These are phyloP conservation scores for Mycena pura DNA, from an alignment of 768 basidiomycete species.

Conservation along the genomic window DNA sequence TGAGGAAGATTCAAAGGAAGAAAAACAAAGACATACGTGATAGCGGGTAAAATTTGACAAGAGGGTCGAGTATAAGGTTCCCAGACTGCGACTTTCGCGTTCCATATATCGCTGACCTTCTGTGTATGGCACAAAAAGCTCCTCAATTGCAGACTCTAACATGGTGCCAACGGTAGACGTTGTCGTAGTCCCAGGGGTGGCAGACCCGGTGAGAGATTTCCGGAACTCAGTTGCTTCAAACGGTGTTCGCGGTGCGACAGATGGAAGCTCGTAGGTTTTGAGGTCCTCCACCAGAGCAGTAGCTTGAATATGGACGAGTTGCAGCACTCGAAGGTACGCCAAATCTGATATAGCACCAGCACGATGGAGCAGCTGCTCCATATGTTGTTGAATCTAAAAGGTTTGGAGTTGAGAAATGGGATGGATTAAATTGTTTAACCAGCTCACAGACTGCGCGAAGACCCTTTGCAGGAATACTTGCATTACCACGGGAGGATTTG, in stretches of 20 bases:
- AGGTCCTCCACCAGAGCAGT: conserved; percentile 87
- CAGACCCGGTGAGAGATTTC: conserved; percentile 55
- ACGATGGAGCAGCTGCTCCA: conserved; percentile 86
- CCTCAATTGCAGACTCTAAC: conserved; percentile 96
- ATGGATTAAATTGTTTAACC: not conserved
- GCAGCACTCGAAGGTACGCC: conserved; percentile 88
- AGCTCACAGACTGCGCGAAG: conserved; percentile 93
- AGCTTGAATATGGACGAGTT: conserved; percentile 83
- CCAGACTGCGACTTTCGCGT: conserved; percentile 84
- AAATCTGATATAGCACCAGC: conserved; percentile 82
- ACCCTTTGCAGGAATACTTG: conserved; percentile 97
- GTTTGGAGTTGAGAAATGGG: not conserved
- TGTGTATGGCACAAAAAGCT: conserved; percentile 92
- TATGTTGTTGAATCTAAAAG: conserved; percentile 90
- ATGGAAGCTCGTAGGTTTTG: conserved; percentile 86
- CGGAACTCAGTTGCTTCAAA: conserved; percentile 69
- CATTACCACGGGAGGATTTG: conserved; percentile 95
- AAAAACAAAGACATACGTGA: conserved; percentile 67
- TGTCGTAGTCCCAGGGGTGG: conserved; percentile 51
- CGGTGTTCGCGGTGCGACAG: conserved; percentile 67
- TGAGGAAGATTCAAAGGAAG: conserved; percentile 2
- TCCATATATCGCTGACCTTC: conserved; percentile 94
- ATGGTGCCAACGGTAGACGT: conserved; percentile 75
- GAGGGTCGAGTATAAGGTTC: conserved; percentile 76
- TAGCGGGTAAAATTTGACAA: conserved; percentile 82